Evolutionary conservation across 257 asterid species (phyloP).

Genomic region (Solanum sitiens): DNA sequence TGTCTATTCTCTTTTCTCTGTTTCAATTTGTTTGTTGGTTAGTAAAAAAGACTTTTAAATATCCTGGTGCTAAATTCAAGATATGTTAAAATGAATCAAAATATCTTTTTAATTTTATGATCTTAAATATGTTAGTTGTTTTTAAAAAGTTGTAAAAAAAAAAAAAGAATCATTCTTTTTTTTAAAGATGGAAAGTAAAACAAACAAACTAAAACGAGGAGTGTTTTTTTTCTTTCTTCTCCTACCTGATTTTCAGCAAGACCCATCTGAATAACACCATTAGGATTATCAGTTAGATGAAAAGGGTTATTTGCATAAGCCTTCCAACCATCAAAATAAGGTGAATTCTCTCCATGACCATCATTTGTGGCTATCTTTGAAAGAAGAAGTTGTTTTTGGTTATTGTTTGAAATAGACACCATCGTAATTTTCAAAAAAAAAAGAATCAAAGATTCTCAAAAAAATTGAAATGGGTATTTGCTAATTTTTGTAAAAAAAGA

Average conservation of each 20-base stretch:
- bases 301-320: slow-evolving; percentile 32
- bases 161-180: too few relatives aligned
- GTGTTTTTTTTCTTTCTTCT: background rate
- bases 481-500: background rate
- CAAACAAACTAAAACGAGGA: background rate
- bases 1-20: background rate
- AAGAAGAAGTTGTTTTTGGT: slow-evolving; percentile 3
- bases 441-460: background rate
- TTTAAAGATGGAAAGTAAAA: background rate
- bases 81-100: too few relatives aligned
- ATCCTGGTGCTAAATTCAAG: accelerated
- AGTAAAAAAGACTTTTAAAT: background rate
- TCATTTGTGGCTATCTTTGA: slow-evolving; percentile 26
- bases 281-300: slow-evolving; percentile 36
- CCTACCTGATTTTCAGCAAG: slow-evolving; percentile 63
- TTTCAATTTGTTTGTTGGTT: background rate
- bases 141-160: too few relatives aligned
- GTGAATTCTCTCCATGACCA: slow-evolving; percentile 32
- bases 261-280: slow-evolving; percentile 69
- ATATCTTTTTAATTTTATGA: too few relatives aligned
- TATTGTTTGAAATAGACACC: background rate
- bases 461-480: background rate
- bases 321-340: slow-evolving; percentile 38
- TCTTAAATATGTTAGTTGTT: too few relatives aligned
- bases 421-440: background rate